Evolutionary conservation across 1,284 basidiomycete genomes (phyloP).

Genomic region (Heterobasidion annosum): DNA sequence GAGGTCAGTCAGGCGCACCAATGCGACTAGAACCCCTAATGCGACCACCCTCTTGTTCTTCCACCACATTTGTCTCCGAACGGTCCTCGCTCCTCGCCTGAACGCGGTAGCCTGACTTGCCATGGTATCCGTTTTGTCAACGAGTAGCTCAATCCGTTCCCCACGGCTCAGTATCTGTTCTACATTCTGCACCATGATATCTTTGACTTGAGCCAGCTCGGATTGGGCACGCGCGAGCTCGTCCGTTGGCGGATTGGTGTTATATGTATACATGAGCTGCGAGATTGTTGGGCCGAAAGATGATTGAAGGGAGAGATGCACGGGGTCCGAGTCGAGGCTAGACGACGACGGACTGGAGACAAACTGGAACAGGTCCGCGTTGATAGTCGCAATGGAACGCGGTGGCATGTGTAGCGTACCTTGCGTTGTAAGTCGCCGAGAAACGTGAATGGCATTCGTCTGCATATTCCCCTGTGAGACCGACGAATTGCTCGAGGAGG

Average conservation of each 20-base stretch:
- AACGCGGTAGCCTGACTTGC: conserved; percentile 96
- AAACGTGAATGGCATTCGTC: conserved; percentile 92
- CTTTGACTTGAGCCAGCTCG: conserved; percentile 90
- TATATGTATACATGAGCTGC: conserved; percentile 79
- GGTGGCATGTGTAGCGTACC: conserved; percentile 21
- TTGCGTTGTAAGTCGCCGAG: conserved; percentile 79
- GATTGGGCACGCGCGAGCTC: conserved; percentile 85
- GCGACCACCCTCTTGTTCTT: conserved; percentile 75
- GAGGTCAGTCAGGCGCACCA: conserved; percentile 46
- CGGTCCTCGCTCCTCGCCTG: conserved; percentile 78
- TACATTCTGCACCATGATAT: conserved; percentile 97
- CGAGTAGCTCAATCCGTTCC: conserved; percentile 91
- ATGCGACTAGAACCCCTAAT: conserved; percentile 61
- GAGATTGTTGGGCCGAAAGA: conserved; percentile 59
- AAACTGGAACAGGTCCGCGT: conserved; percentile 36
- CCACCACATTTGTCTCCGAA: conserved; percentile 97
- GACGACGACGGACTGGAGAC: conserved; percentile 46
- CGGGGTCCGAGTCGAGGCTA: conserved; percentile 31
- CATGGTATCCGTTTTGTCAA: conserved; percentile 97
- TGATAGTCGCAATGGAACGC: conserved; percentile 4
- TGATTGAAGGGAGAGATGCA: conserved; percentile 56
- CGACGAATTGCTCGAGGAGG: conserved; percentile 1
- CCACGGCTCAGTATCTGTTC: conserved; percentile 91
- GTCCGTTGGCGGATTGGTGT: conserved; percentile 85
- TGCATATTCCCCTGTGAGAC: conserved; percentile 17